A percentile compares a stretch with the other conserved stretches of the same genome.
Conservation (phyloP, 2,329 filamentous ascomycete species). For the Chaetomium olivaceum region DNA sequence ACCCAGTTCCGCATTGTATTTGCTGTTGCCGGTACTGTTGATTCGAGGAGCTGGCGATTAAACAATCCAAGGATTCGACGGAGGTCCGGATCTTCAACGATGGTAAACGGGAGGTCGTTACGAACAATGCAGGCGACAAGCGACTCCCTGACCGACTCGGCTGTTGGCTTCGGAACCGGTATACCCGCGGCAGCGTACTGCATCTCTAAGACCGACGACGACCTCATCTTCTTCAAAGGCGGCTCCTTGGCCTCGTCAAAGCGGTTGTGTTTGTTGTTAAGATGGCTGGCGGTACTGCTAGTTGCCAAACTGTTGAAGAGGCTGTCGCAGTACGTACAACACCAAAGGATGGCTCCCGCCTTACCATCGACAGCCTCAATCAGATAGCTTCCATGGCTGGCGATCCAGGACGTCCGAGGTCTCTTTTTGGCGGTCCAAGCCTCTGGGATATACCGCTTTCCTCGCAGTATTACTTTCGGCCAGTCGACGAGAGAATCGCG, state of each 20-base stretch:
- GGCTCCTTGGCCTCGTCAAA: neutral
- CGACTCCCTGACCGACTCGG: neutral
- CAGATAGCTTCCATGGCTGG: neutral
- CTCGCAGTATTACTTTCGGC: neutral
- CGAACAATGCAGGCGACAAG: neutral
- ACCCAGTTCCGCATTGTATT: neutral
- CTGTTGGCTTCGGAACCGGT: neutral
- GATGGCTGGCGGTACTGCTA: neutral
- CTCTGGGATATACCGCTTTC: neutral
- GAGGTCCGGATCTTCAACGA: neutral
- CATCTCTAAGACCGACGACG: neutral
- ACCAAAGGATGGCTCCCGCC: neutral
- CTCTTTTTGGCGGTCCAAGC: neutral
- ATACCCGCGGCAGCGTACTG: neutral
- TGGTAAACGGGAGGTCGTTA: neutral
- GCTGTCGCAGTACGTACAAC: neutral
- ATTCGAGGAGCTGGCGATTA: neutral
- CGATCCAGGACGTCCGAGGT: neutral
- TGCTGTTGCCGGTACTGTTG: too few relatives aligned
- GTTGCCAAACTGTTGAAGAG: neutral
- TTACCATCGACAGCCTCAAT: neutral
- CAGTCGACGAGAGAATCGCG: neutral
- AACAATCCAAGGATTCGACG: neutral
- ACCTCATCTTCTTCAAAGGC: neutral
- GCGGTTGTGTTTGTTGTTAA: neutral